A percentile compares a stretch with the other conserved stretches of the same genome.
Evolutionary conservation across 1,284 basidiomycete genomes (phyloP).

Genomic region (Cystobasidium slooffiae): DNA sequence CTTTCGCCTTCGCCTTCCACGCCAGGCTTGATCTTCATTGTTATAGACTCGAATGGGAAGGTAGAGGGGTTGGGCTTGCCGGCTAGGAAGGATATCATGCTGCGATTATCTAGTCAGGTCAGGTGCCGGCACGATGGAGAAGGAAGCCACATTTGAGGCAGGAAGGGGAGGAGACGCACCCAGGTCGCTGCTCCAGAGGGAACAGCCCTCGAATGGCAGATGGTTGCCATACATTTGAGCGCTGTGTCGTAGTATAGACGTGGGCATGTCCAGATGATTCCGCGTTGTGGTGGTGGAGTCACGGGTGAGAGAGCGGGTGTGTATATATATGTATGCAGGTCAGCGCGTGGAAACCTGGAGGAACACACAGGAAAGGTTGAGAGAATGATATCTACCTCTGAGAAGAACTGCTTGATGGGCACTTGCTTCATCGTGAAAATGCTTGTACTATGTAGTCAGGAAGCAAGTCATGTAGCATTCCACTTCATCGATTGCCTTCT

Average conservation of each 20-base stretch:
- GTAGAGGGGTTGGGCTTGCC: constrained; percentile 79
- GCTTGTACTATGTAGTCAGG: too few species aligned
- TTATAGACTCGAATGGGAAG: constrained; percentile 83
- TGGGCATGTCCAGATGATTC: too few species aligned
- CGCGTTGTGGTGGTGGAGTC: too few species aligned
- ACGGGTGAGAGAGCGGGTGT: too few species aligned
- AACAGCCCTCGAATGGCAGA: constrained; percentile 45
- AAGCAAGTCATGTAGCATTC: too few species aligned
- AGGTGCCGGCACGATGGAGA: not conserved
- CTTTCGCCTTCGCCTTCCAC: constrained; percentile 38
- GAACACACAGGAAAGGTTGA: not conserved
- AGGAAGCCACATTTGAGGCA: not conserved
- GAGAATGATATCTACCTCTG: constrained; percentile 4
- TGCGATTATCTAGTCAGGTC: not conserved
- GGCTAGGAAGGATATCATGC: constrained; percentile 55
- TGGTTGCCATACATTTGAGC: constrained; percentile 43
- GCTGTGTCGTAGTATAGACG: not conserved
- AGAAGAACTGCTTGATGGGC: constrained; percentile 34
- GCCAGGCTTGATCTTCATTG: constrained; percentile 60
- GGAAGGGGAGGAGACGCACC: not conserved
- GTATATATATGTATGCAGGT: too few species aligned
- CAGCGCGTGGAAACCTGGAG: not conserved
- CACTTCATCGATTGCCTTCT: too few species aligned
- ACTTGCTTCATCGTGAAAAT: constrained; percentile 23
- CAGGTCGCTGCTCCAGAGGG: constrained; percentile 43